Evolutionary conservation across 306 rosid genomes (phyloP), one percentile per base, ranked within the genome.

Genomic region (Calophaca sinica): DNA sequence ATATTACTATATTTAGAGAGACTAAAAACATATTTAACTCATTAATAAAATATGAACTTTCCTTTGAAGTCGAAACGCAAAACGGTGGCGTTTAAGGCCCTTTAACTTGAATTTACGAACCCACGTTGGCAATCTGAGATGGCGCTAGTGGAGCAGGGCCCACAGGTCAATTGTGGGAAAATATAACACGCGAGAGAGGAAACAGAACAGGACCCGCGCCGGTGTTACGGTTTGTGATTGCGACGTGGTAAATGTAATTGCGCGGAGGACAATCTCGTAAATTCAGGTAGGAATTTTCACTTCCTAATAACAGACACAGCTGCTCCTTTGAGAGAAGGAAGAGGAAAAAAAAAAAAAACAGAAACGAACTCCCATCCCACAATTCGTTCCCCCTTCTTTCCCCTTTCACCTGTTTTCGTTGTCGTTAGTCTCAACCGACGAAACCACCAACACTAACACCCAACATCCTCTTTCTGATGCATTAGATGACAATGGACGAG

Each of bases 281-380:
- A 13, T 71, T 38, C 36, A 1, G 0, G 0, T 1, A 0, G 4
- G 62, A 48, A 20, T 57, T 69, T 80, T 79, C 90, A 81, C 86
- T 89, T 86, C 93, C 85, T 84, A 89, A 89, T 86, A 89, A 89
- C 93, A 86, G 93, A 87, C 91, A 71, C 81, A 73, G 66, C 83
- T 71, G 59, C 85, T 80, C 41, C 51, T 42, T 62, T 76, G 63
- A 73, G 48, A 69, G 72, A 54, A 48, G 14, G 38, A 46, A 78
- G 35, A 10, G 35, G n/a, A 50, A 26, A 28, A 45, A 45, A 72
- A 50, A 44, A 39, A 64, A 79, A 80, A 87, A 84, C 88, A 76
- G 78, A 73, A 84, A 87, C 73, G 84, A 79, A 81, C 85, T 85
- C 70, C 82, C 87, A 71, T 42, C 51, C 39, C 78, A 44, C 64